These are phyloP conservation scores for Solanum chiquidenum DNA, from an alignment of 257 asterid species.

Conservation along the genomic window DNA sequence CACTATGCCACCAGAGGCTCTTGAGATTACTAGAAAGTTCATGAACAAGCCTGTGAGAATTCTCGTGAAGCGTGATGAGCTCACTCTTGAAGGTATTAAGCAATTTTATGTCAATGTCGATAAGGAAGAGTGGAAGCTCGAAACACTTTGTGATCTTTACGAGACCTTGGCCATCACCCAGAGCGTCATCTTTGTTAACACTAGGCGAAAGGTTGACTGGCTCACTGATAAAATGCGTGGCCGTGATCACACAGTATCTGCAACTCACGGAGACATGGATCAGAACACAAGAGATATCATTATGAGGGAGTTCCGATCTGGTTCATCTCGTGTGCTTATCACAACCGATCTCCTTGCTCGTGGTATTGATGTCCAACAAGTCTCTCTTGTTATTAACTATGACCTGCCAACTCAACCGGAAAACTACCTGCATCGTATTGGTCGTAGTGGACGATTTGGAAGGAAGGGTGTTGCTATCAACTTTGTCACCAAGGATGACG, in stretches of 20 bases:
- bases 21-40: slow-evolving; percentile 52
- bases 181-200: slow-evolving; percentile 55
- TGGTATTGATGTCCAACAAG: slow-evolving; percentile 60
- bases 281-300: slow-evolving; percentile 51
- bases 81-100: slow-evolving; percentile 31
- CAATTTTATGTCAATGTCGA: neutral
- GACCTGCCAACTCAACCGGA: slow-evolving; percentile 62
- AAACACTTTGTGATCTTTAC: neutral
- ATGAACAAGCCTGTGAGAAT: slow-evolving; percentile 56
- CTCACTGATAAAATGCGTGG: neutral
- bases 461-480: slow-evolving; percentile 62
- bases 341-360: slow-evolving; percentile 58
- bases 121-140: neutral
- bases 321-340: slow-evolving; percentile 51
- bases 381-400: slow-evolving; percentile 44
- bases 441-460: slow-evolving; percentile 55
- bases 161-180: slow-evolving; percentile 27
- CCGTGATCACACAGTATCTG: neutral
- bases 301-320: slow-evolving; percentile 55
- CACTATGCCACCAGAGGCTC: slow-evolving; percentile 26
- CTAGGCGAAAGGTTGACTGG: slow-evolving; percentile 61
- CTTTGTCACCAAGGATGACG: slow-evolving; percentile 46
- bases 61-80: slow-evolving; percentile 52
- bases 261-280: slow-evolving; percentile 42
- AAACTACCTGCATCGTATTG: slow-evolving; percentile 56